Percentiles rank a stretch among this genome's conserved stretches.
Evolutionary conservation across 805 yeast genomes (phyloP).

Genomic region (Yueomyces sinensis): DNA sequence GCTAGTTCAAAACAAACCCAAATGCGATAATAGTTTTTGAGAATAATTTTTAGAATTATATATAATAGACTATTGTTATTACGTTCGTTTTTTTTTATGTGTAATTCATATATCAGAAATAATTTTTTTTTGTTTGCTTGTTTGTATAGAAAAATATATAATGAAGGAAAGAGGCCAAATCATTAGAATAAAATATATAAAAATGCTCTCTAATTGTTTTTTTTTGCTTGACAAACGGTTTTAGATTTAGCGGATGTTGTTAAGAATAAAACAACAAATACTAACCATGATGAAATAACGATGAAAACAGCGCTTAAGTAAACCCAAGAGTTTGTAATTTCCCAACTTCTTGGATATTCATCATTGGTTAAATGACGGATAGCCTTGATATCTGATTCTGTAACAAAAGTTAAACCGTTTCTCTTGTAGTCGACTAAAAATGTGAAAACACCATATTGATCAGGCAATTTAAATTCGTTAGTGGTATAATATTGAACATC

Average conservation of each 20-base stretch:
- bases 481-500: constrained; percentile 38
- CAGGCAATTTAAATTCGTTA: constrained; percentile 62
- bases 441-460: constrained; percentile 94
- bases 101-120: too few species aligned
- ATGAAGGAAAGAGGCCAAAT: too few species aligned
- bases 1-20: too few species aligned
- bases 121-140: too few species aligned
- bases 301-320: constrained; percentile 59
- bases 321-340: constrained; percentile 86
- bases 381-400: constrained; percentile 57
- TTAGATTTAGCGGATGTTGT: constrained; percentile 9
- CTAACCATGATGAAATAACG: constrained; percentile 65
- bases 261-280: constrained; percentile 55
- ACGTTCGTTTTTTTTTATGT: too few species aligned
- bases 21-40: too few species aligned
- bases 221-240: constrained; percentile 9
- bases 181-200: too few species aligned
- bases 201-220: constrained; percentile 11
- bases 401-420: constrained; percentile 57
- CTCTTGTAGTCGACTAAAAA: constrained; percentile 68
- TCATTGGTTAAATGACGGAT: constrained; percentile 92
- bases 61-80: too few species aligned
- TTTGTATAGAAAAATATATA: not conserved
- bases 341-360: constrained; percentile 88
- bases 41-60: too few species aligned